Evolutionary conservation across 208 protist genomes (phyloP).

Genomic region (Leishmania mexicana): DNA sequence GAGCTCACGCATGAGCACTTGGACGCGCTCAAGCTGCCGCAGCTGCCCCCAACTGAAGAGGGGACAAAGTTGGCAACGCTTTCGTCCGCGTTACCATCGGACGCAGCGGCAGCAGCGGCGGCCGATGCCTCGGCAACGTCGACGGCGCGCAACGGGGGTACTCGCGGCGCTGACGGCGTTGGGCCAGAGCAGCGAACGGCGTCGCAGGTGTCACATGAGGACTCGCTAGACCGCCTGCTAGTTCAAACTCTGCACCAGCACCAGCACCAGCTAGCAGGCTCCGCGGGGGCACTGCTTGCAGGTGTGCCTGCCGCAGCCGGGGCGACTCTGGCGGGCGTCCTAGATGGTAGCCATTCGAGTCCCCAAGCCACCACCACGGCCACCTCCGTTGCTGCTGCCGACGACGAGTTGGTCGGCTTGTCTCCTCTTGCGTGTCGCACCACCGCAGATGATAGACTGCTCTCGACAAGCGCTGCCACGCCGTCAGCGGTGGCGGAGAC

Average conservation of each 20-base stretch:
- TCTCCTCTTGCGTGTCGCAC: slow-evolving; percentile 12
- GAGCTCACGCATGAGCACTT: slow-evolving; percentile 79
- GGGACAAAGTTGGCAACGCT: too few relatives aligned
- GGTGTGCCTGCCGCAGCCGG: not conserved
- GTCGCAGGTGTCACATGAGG: not conserved
- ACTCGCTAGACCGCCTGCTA: slow-evolving; percentile 6
- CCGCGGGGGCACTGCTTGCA: not conserved
- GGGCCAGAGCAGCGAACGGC: not conserved
- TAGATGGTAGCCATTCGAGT: too few relatives aligned
- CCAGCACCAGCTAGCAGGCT: not conserved
- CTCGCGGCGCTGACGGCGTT: not conserved
- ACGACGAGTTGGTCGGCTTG: slow-evolving; percentile 5
- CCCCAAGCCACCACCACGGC: not conserved
- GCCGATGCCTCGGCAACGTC: not conserved
- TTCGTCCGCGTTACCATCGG: not conserved
- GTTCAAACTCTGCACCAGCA: slow-evolving; percentile 1
- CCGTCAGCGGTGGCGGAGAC: slow-evolving; percentile 3
- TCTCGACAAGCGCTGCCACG: not conserved
- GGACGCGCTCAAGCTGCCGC: slow-evolving; percentile 45
- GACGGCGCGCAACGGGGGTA: not conserved
- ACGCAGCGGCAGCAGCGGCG: not conserved
- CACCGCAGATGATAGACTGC: slow-evolving; percentile 7
- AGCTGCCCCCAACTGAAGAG: not conserved
- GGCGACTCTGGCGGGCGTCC: not conserved
- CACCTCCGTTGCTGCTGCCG: not conserved